Evolutionary conservation across 768 basidiomycete species (phyloP).

Genomic region (Candolleomyces efflorescens): DNA sequence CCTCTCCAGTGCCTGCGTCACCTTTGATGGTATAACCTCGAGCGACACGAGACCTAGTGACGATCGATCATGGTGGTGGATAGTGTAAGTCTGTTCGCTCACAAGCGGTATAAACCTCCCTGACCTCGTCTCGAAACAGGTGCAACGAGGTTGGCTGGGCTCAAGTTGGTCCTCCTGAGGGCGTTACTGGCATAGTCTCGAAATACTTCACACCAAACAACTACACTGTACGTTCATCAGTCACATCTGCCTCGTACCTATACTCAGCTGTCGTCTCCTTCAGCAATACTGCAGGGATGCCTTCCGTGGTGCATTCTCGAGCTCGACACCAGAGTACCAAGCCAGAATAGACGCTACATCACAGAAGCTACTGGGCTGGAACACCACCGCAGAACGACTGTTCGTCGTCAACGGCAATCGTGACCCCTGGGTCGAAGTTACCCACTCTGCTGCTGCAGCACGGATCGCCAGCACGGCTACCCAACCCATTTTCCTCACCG

Average conservation of each 20-base stretch:
- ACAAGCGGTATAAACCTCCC: too few relatives aligned
- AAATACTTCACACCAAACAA: neutral
- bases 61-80: conserved; percentile 66
- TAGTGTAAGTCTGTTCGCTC: conserved; percentile 41
- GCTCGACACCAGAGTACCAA: neutral
- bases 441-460: conserved; percentile 54
- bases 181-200: conserved; percentile 47
- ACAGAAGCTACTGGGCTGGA: conserved; percentile 54
- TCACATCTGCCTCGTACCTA: too few relatives aligned
- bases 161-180: conserved; percentile 36
- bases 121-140: neutral
- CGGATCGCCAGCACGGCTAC: conserved; percentile 40
- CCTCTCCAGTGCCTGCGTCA: conserved; percentile 30
- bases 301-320: neutral
- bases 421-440: conserved; percentile 74
- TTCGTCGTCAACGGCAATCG: conserved; percentile 70
- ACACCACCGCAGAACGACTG: conserved; percentile 49
- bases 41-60: conserved; percentile 19
- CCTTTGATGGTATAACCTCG: neutral
- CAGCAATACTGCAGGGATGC: neutral
- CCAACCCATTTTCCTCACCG: conserved; percentile 53
- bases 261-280: neutral
- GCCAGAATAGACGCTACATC: conserved; percentile 33
- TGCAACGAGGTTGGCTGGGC: conserved; percentile 68
- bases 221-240: neutral